These are phyloP conservation scores for Heterobasidion parviporum DNA, from an alignment of 1,284 basidiomycete species.

Conservation along the genomic window DNA sequence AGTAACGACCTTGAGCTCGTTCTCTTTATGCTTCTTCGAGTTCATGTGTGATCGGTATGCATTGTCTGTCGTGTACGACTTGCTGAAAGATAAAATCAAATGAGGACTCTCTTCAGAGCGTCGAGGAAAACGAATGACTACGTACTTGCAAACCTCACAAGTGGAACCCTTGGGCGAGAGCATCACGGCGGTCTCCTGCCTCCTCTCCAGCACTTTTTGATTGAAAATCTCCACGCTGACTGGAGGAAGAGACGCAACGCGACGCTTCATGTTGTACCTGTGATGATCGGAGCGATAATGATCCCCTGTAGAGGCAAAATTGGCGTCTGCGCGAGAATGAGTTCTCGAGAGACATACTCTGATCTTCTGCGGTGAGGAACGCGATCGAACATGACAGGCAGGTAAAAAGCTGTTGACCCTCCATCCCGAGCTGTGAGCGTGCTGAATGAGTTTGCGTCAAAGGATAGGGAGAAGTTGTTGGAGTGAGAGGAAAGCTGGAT, in stretches of 20 bases:
- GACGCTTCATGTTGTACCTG: constrained; percentile 97
- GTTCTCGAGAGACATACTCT: constrained; percentile 44
- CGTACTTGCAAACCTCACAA: constrained; percentile 82
- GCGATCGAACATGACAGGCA: constrained; percentile 92
- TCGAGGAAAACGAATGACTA: constrained; percentile 1
- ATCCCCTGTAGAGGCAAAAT: constrained; percentile 38
- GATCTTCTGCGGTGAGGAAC: constrained; percentile 79
- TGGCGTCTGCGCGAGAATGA: background rate
- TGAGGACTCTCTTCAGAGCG: background rate
- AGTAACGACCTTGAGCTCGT: constrained; percentile 45
- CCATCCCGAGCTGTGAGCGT: background rate
- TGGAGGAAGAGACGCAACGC: constrained; percentile 87
- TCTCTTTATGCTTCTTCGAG: constrained; percentile 89
- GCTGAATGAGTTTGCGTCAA: no score
- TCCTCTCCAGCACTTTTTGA: constrained; percentile 82
- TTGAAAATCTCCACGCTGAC: constrained; percentile 79
- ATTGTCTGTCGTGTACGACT: constrained; percentile 85
- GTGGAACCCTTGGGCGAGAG: constrained; percentile 54
- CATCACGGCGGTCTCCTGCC: constrained; percentile 66
- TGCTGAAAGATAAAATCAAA: constrained; percentile 42
- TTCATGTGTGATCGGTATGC: constrained; percentile 83
- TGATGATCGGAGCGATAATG: constrained; percentile 96
- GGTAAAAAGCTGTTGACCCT: constrained; percentile 50
- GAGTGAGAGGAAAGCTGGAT: no score
- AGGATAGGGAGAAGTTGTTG: no score